Evolutionary conservation across 495 filamentous ascomycete genomes (phyloP), one percentile per base, ranked within the genome.

Genomic region (Penicillium dipodomyicola): DNA sequence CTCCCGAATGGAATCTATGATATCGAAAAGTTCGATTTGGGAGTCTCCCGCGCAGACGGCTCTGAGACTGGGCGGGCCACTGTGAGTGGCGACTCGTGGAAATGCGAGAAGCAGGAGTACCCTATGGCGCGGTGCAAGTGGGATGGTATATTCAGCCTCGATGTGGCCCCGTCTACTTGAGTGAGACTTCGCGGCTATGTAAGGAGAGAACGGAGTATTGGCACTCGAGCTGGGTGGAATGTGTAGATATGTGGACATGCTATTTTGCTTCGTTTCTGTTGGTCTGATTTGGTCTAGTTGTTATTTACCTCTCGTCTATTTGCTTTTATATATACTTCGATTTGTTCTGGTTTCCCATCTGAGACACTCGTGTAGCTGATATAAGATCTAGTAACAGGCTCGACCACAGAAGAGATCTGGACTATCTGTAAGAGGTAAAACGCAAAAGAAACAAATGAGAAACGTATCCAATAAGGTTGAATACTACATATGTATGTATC

Each of bases 1-100:
- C 57, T 66, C 39, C 54, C 57, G 3, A 51, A 59, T 9, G 63
- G 63, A 32, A 57, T 66, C 23, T 55, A 54, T 30, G 54, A 61
- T 37, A 50, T 65, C n/a, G 57, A 63, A 29, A 25, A 59, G 19
- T 59, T 64, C 27, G 46, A 52, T 22, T 11, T 66, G 1, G 33
- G 52, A 6, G 58, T 66, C 20, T 47, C 53, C 29, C 54, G 57
- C 19, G 12, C 44, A 1, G 54, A 61, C 41, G 55, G 58, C 6
- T 54, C 55, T 22, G 37, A 35, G 15, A 41, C 35, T 35, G 52
- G 48, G 6, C 6, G 43, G 33, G 17, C 52, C 2, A 22, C 37
- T 22, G 42, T 56, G 17, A 30, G 5, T 17, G 57, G 57, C 5
- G 52, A 23, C 6, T 12, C 22, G 1, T 63, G 60, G 60, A 48